Conservation (phyloP, 2,329 filamentous ascomycete genomes). For the Coniochaeta hoffmannii region DNA sequence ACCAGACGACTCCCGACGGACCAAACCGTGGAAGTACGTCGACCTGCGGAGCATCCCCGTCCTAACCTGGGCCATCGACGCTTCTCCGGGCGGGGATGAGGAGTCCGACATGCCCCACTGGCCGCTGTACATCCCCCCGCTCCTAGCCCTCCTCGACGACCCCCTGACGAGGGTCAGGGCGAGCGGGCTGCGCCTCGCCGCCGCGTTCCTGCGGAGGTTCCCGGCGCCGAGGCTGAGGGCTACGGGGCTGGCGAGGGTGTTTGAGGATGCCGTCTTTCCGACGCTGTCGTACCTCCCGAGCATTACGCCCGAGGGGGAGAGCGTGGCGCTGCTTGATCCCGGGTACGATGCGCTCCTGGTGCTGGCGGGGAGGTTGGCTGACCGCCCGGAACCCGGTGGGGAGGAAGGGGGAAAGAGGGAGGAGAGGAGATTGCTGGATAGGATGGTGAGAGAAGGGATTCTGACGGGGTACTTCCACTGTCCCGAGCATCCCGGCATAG, state of each 20-base stretch:
- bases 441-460: slow-evolving; percentile 47
- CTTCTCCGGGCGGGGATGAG: slow-evolving; percentile 6
- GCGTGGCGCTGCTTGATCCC: slow-evolving; percentile 52
- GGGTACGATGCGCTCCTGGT: slow-evolving; percentile 61
- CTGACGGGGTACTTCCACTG: slow-evolving; percentile 50
- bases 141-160: slow-evolving; percentile 65
- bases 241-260: slow-evolving; percentile 60
- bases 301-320: slow-evolving; percentile 67
- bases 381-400: not conserved
- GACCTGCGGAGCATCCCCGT: slow-evolving; percentile 44
- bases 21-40: slow-evolving; percentile 56
- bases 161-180: slow-evolving; percentile 42
- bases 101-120: slow-evolving; percentile 48
- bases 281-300: slow-evolving; percentile 70
- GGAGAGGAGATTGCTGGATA: slow-evolving; percentile 38
- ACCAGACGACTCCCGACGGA: slow-evolving; percentile 28
- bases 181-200: slow-evolving; percentile 48
- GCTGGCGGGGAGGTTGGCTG: slow-evolving; percentile 38
- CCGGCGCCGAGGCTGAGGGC: slow-evolving; percentile 44
- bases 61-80: slow-evolving; percentile 51
- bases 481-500: slow-evolving; percentile 48
- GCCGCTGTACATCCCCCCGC: slow-evolving; percentile 61
- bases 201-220: slow-evolving; percentile 46
- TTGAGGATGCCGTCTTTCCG: slow-evolving; percentile 62
- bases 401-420: slow-evolving; percentile 7